Conservation (phyloP, 2,329 filamentous ascomycete genomes). For the Aureobasidium sp. region DNA sequence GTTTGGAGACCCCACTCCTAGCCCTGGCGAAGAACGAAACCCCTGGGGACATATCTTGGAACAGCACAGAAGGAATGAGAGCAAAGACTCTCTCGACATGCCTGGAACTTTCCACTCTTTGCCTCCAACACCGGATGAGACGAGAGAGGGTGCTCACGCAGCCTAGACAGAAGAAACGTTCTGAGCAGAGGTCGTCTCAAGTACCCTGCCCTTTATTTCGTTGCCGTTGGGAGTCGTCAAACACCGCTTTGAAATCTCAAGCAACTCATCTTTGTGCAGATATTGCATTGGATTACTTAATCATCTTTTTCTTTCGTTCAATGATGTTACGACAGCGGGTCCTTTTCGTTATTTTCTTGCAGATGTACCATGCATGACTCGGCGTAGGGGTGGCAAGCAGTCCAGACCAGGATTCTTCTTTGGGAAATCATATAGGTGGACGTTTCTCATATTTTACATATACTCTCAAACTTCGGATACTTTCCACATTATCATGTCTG, state of each 20-base stretch:
- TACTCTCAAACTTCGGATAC: neutral
- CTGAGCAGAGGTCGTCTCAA: neutral
- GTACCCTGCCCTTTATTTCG: neutral
- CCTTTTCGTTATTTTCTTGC: neutral
- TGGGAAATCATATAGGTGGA: neutral
- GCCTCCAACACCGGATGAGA: conserved; percentile 18
- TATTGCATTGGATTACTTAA: neutral
- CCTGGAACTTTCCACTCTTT: conserved; percentile 29
- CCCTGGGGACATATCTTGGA: conserved; percentile 23
- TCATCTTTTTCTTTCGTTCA: neutral
- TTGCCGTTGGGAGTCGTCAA: neutral
- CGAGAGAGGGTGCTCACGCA: neutral
- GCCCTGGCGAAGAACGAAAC: conserved; percentile 18
- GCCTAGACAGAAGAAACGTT: neutral
- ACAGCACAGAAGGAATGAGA: conserved; percentile 18
- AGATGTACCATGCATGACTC: neutral
- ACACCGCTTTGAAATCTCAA: neutral
- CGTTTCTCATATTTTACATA: neutral
- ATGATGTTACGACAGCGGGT: conserved; percentile 12
- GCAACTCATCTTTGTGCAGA: neutral
- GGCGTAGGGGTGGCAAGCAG: neutral
- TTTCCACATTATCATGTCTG: neutral
- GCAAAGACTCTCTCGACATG: conserved; percentile 22
- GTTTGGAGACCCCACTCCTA: neutral
- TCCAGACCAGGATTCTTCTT: neutral